phyloP scores from a whole-genome alignment of 1,284 basidiomycete species.

The Rhodotorula glutinis region DNA sequence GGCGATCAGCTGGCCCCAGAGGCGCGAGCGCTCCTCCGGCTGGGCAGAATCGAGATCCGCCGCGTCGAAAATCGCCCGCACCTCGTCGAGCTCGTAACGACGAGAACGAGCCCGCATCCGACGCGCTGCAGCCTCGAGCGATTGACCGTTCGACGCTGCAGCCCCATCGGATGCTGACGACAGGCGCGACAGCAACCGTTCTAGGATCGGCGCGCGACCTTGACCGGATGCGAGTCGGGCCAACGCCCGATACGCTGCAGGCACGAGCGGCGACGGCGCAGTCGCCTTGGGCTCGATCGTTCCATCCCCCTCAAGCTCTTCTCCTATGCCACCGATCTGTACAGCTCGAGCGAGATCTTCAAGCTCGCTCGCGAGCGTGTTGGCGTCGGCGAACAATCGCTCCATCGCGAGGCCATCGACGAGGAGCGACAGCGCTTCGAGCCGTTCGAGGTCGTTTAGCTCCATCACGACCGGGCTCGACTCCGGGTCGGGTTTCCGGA shows the following conservation, averaged over 20 bases:
- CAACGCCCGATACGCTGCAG: conserved; percentile 8
- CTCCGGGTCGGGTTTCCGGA: too few species aligned
- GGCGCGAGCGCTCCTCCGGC: conserved; percentile 19
- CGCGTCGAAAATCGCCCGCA: neutral
- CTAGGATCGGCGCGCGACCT: conserved; percentile 4
- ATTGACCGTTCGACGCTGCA: neutral
- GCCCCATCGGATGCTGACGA: neutral
- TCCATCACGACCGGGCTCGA: too few species aligned
- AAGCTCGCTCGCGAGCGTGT: neutral
- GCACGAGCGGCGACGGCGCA: neutral
- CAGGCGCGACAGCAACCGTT: conserved; percentile 8
- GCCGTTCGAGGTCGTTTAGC: neutral
- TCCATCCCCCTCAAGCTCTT: neutral
- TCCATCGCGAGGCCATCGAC: conserved; percentile 24
- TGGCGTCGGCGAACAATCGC: conserved; percentile 20
- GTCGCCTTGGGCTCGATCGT: neutral
- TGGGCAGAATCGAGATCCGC: neutral
- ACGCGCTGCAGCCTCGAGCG: conserved; percentile 6
- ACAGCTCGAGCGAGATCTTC: conserved; percentile 1
- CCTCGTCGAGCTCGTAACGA: conserved; percentile 7
- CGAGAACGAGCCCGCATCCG: conserved; percentile 8
- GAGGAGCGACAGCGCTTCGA: conserved; percentile 14
- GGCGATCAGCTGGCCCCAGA: conserved; percentile 23
- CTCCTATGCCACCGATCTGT: neutral
- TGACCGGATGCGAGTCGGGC: conserved; percentile 22